Base-by-base conservation (phyloP, 208 protist genomes). In the Strigomonas culicis region DNA sequence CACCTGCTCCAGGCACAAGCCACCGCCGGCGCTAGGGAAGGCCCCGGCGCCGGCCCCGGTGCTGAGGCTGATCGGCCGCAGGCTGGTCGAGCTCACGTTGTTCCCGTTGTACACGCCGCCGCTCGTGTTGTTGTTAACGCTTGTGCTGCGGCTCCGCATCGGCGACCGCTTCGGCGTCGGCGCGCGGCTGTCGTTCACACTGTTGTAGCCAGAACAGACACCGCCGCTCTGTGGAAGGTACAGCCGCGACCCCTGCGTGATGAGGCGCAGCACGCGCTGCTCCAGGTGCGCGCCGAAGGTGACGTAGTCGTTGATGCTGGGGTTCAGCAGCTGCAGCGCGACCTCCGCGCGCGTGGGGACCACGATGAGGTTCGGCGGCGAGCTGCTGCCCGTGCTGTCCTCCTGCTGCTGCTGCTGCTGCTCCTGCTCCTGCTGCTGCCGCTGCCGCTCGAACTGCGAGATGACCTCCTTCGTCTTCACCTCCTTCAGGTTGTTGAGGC, bases 201-300 rank as follows among this genome's bases (percentile, higher is more conserved):
- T 58, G 52, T 58, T 58, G 52, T 4, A 10, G 25, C 17, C 17
- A 4, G 52, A 36, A 31, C 21, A 34, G 24, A 8, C 34, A 28
- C 41, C 53, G 36, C 24, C 56, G 41, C 24, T 47, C 19, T 32
- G 17, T 28, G 49, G 56, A 13, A n/a, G 8, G 55, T 72, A 70
- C 28, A 88, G 79, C 1, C 59, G 73, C 21, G 79, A 55, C 0
- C 85, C 82, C 15, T 67, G 70, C 21, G 30, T 22, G 79, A 92
- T 80, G 39, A 53, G 46, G 8, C 85, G 82, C 41, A 53, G 28
- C 21, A 79, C 81, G 34, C 72, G 52, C 53, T 83, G 76, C 46
- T 69, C 52, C 41, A 87, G 49, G 39, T 76, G 51, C 1, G 80
- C 78, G 0, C 85, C 79, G 47, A 80, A 87, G 32, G 69, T 60